Percentiles rank a stretch among this genome's conserved stretches.
Conservation (phyloP, 2,329 filamentous ascomycete genomes). For the Diaporthe ilicicola region DNA sequence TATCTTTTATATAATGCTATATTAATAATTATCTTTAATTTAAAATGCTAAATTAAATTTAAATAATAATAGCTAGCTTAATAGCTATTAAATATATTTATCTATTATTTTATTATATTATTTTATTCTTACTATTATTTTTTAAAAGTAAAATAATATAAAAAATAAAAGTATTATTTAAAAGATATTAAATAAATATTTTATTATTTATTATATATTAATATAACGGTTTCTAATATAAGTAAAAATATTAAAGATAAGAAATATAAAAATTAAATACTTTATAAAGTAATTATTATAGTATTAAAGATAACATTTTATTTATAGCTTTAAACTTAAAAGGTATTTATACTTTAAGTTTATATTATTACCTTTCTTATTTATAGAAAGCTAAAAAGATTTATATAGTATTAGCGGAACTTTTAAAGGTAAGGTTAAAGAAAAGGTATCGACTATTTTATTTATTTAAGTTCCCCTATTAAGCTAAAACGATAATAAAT, state of each 20-base stretch:
- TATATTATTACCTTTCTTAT: not conserved
- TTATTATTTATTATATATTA: not conserved
- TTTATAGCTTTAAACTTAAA: too few species aligned
- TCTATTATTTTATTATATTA: not conserved
- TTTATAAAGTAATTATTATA: not conserved
- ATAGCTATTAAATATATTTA: not conserved
- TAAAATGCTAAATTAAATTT: not conserved
- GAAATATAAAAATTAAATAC: not conserved
- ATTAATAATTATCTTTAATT: not conserved
- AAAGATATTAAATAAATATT: not conserved
- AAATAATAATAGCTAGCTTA: not conserved
- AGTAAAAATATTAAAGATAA: not conserved
- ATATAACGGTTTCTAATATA: not conserved
- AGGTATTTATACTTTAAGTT: not conserved
- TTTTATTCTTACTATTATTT: not conserved
- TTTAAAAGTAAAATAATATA: not conserved
- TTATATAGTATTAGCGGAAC: too few species aligned
- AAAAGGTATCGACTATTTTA: too few species aligned
- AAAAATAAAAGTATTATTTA: not conserved
- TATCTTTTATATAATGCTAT: not conserved
- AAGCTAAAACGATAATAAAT: too few species aligned
- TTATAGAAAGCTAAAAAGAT: not conserved
- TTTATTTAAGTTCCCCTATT: too few species aligned
- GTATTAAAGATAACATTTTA: not conserved
- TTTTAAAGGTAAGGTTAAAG: too few species aligned